Percentiles rank a stretch among this genome's conserved stretches.
Conservation (phyloP, 495 filamentous ascomycete species). For the Lepraria neglecta region DNA sequence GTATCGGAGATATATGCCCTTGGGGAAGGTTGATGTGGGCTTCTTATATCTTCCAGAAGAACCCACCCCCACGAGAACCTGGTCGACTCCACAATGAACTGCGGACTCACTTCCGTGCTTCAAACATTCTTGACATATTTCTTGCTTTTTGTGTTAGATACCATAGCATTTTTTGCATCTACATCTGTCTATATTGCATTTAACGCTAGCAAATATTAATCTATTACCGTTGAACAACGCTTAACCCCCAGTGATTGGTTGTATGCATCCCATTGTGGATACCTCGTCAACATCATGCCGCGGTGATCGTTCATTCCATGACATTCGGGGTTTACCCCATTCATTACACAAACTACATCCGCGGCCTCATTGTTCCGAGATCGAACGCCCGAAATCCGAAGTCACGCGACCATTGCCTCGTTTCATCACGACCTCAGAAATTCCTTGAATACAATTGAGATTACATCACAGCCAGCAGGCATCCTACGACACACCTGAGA, state of each 20-base stretch:
- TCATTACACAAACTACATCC: background rate
- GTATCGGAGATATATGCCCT: background rate
- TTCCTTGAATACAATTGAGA: background rate
- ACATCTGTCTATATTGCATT: background rate
- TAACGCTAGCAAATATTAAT: too few relatives aligned
- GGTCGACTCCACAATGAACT: background rate
- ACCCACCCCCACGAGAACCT: background rate
- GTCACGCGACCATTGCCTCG: constrained; percentile 12
- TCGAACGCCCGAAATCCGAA: background rate
- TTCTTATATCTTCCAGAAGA: background rate
- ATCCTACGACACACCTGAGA: background rate
- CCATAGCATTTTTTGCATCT: background rate
- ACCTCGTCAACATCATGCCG: too few relatives aligned
- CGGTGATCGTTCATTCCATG: background rate
- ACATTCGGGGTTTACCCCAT: background rate
- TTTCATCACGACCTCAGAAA: background rate
- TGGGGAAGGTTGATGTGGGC: background rate
- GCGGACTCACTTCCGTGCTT: background rate
- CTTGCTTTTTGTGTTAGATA: background rate
- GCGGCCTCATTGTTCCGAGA: background rate
- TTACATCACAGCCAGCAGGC: background rate
- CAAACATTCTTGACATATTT: too few relatives aligned
- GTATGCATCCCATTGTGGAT: background rate
- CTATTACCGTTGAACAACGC: too few relatives aligned
- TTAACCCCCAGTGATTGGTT: too few relatives aligned